Evolutionary conservation across 495 filamentous ascomycete species (phyloP).

Genomic region (Lepraria neglecta): DNA sequence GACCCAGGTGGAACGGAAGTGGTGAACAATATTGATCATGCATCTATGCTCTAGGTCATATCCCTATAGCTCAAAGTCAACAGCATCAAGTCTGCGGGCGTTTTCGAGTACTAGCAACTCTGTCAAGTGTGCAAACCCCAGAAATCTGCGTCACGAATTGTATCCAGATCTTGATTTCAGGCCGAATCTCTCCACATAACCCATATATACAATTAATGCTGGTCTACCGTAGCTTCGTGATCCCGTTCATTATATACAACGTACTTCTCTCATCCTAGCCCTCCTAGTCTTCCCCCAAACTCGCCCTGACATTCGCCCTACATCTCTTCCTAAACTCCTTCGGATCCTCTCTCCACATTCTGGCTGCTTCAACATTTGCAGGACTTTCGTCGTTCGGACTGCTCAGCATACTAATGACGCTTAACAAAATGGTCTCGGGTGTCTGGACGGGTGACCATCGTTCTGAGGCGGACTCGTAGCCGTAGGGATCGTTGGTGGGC

Average conservation of each 20-base stretch:
- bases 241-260: not conserved
- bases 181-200: not conserved
- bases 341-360: conserved; percentile 76
- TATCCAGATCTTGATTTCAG: too few species aligned
- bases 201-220: conserved; percentile 4
- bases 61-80: too few species aligned
- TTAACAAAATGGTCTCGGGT: conserved; percentile 88
- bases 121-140: too few species aligned
- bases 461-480: conserved; percentile 87
- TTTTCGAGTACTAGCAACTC: too few species aligned
- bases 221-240: too few species aligned
- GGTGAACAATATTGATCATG: too few species aligned
- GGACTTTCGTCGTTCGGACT: conserved; percentile 94
- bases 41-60: too few species aligned
- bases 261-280: not conserved
- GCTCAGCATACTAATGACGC: conserved; percentile 87
- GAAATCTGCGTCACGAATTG: too few species aligned
- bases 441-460: conserved; percentile 97
- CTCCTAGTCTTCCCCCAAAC: conserved; percentile 64
- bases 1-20: too few species aligned
- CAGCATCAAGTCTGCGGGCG: too few species aligned
- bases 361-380: conserved; percentile 88
- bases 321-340: conserved; percentile 74
- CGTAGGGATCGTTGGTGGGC: conserved; percentile 91
- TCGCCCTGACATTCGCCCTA: conserved; percentile 73